phyloP scores from a whole-genome alignment of 371 early-diverging fungal genomes.

The Mucor racemosus region DNA sequence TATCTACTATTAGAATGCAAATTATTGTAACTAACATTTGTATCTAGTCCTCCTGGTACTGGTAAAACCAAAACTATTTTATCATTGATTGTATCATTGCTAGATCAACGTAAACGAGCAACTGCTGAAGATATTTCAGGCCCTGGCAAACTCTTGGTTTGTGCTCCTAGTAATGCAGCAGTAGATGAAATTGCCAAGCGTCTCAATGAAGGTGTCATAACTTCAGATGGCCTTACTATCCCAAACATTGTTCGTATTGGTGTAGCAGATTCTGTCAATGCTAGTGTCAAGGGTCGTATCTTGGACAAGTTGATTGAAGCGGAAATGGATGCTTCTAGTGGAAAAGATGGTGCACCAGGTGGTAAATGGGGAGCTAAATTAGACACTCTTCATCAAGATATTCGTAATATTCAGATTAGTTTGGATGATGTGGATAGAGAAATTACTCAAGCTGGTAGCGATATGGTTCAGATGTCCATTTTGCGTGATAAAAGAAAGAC shows the following conservation, averaged over 20 bases:
- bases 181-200: constrained; percentile 95
- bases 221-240: constrained; percentile 54
- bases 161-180: constrained; percentile 98
- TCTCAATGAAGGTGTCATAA: constrained; percentile 71
- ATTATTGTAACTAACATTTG: no score
- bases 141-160: constrained; percentile 75
- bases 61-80: constrained; percentile 94
- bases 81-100: constrained; percentile 76
- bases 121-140: constrained; percentile 7
- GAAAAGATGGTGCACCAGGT: constrained; percentile 23
- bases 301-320: constrained; percentile 68
- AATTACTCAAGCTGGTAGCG: constrained; percentile 37
- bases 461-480: constrained; percentile 29
- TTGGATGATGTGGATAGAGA: constrained; percentile 61
- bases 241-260: constrained; percentile 90
- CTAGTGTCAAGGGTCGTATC: constrained; percentile 72
- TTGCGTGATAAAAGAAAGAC: constrained; percentile 39
- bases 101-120: constrained; percentile 48
- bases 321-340: constrained; percentile 43
- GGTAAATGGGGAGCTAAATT: constrained; percentile 32
- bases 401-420: constrained; percentile 50
- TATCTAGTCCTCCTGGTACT: constrained; percentile 81
- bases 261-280: constrained; percentile 73
- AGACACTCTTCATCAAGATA: constrained; percentile 36
- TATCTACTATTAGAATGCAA: not conserved